Evolutionary conservation across 306 rosid species (phyloP), one percentile per base, ranked within the genome.

Genomic region (Mucuna pruriens): DNA sequence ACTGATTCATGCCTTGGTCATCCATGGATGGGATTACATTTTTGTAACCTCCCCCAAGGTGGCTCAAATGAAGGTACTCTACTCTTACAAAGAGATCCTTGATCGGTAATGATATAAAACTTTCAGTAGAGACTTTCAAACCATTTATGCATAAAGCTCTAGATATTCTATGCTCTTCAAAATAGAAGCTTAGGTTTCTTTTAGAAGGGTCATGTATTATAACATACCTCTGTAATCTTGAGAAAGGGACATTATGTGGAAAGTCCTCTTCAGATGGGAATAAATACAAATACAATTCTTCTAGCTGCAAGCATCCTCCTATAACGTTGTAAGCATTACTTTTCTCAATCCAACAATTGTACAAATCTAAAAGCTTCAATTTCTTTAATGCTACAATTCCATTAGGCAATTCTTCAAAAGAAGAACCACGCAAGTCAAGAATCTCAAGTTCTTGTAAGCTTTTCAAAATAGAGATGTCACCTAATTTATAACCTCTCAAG

Each of bases 311-410:
- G 9, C 79, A 72, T 5, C 22, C 34, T 26, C 34, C n/a, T 48
- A 80, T 72, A 19, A 62, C 84, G 22, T 80, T 58, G 23, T 33
- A 72, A 62, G 84, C 45, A 45, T 72, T 62, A 26, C 5, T 79
- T 44, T 13, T 49, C 60, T 36, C 15, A 38, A 73, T 1, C 3
- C n/a, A 16, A 12, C 79, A 80, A 4, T 12, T 11, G 22, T 1
- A 60, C 3, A 71, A 33, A 36, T 19, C 15, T 16, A 80, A 25
- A 0, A 46, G 46, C 38, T 26, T 80, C 40, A 80, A 22, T 33
- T 61, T 72, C 4, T 62, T 9, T 11, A 75, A 38, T 8, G 45
- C 16, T 12, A 1, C 0, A 4, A 75, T 33, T 52, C 10, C 54
- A 17, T 46, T 22, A 13, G 84, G 84, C 45, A 80, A 65, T 36